Conservation (phyloP, 495 filamentous ascomycete genomes). For the Aeminium ludgeri region DNA sequence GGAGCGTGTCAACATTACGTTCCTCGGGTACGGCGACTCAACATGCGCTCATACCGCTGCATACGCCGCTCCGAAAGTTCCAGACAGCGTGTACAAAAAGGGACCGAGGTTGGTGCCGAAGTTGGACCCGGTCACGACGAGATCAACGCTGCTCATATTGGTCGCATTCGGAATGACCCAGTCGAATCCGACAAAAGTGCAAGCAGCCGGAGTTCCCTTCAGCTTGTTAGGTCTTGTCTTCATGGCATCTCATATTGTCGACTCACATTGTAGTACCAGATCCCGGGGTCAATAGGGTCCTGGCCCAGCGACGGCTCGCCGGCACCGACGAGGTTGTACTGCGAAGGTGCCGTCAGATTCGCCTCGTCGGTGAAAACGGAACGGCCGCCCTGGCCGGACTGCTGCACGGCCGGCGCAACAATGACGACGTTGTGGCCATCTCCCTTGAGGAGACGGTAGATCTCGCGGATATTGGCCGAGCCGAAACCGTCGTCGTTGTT, state of each 20-base stretch:
- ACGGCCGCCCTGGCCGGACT: no score
- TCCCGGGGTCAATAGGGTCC: conserved; percentile 27
- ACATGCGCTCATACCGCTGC: no score
- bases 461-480: conserved; percentile 27
- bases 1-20: no score
- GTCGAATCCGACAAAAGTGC: conserved; percentile 21
- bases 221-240: no score
- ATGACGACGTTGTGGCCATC: no score
- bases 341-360: conserved; percentile 18
- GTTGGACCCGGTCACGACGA: conserved; percentile 30
- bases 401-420: no score
- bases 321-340: conserved; percentile 23
- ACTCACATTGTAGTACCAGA: conserved; percentile 30
- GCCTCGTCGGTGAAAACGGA: background rate
- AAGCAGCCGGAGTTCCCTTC: conserved; percentile 25
- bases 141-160: conserved; percentile 20
- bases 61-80: conserved; percentile 15
- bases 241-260: no score
- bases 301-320: conserved; percentile 17
- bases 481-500: conserved; percentile 34
- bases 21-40: no score
- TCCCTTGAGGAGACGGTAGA: conserved; percentile 23
- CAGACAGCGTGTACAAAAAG: conserved; percentile 26
- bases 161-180: conserved; percentile 12
- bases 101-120: conserved; percentile 24